A percentile compares a stretch with the other conserved stretches of the same genome.
phyloP scores from a whole-genome alignment of 352 stramenopile genomes.

The Phytophthora crassamura region DNA sequence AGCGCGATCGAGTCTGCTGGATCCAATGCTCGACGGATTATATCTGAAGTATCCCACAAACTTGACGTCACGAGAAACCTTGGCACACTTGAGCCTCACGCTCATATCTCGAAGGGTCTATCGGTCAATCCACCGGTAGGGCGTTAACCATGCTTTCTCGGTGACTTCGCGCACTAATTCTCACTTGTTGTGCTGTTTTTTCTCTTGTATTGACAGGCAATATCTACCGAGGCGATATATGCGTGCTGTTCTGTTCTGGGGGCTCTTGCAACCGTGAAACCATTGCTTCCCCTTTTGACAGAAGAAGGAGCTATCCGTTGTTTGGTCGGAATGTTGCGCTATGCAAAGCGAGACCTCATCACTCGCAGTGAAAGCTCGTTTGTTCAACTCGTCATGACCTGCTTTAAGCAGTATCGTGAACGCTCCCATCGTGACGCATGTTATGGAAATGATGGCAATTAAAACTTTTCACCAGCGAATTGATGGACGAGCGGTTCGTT shows the following conservation, averaged over 20 bases:
- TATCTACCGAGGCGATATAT: conserved; percentile 45
- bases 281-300: conserved; percentile 11
- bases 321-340: conserved; percentile 32
- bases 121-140: conserved; percentile 26
- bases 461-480: neutral
- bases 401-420: conserved; percentile 32
- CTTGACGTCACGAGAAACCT: conserved; percentile 35
- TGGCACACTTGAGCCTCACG: conserved; percentile 30
- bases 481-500: conserved; percentile 12
- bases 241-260: conserved; percentile 44
- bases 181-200: neutral
- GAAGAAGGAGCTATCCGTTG: conserved; percentile 23
- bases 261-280: conserved; percentile 31
- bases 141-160: neutral
- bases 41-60: conserved; percentile 32
- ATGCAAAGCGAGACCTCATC: conserved; percentile 32
- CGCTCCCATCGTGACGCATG: conserved; percentile 1
- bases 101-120: conserved; percentile 9
- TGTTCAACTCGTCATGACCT: conserved; percentile 38
- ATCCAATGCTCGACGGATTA: conserved; percentile 22
- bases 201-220: conserved; percentile 29
- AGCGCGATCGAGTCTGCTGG: conserved; percentile 8
- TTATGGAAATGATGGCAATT: neutral
- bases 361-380: conserved; percentile 31
- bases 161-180: neutral